These are phyloP conservation scores for Tylopilus intermedius DNA, from an alignment of 768 basidiomycete species.

Conservation along the genomic window DNA sequence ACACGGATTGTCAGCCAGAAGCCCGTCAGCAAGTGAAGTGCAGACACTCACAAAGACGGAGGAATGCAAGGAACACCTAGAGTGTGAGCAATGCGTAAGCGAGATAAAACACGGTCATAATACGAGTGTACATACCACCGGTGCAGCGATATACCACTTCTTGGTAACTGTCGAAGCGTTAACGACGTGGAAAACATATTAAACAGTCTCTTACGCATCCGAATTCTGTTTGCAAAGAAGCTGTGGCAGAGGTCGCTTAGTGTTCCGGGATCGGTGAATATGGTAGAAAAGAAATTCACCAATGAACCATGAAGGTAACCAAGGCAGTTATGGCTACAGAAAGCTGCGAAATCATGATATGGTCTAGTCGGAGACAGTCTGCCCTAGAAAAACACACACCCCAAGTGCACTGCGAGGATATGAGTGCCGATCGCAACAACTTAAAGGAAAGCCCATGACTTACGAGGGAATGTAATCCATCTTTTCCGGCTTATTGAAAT, in stretches of 20 bases:
- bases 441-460: not conserved
- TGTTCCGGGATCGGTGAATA: not conserved
- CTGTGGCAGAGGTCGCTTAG: constrained; percentile 3
- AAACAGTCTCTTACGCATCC: constrained; percentile 22
- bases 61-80: constrained; percentile 29
- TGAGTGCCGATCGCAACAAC: not conserved
- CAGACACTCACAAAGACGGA: constrained; percentile 30
- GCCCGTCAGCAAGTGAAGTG: not conserved
- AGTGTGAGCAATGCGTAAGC: not conserved
- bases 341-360: constrained; percentile 14
- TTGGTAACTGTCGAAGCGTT: constrained; percentile 25
- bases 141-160: constrained; percentile 28
- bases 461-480: constrained; percentile 30
- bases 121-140: constrained; percentile 17
- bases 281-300: constrained; percentile 11
- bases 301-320: constrained; percentile 31
- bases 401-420: constrained; percentile 21
- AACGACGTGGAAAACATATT: not conserved
- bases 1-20: constrained; percentile 6
- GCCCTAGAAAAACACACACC: constrained; percentile 9
- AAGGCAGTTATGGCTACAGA: constrained; percentile 30
- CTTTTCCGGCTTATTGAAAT: constrained; percentile 20
- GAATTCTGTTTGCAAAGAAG: constrained; percentile 32
- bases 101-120: not conserved
- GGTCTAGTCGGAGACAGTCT: not conserved